Evolutionary conservation across 352 stramenopile genomes (phyloP).

Genomic region (Blastocystis sp.): DNA sequence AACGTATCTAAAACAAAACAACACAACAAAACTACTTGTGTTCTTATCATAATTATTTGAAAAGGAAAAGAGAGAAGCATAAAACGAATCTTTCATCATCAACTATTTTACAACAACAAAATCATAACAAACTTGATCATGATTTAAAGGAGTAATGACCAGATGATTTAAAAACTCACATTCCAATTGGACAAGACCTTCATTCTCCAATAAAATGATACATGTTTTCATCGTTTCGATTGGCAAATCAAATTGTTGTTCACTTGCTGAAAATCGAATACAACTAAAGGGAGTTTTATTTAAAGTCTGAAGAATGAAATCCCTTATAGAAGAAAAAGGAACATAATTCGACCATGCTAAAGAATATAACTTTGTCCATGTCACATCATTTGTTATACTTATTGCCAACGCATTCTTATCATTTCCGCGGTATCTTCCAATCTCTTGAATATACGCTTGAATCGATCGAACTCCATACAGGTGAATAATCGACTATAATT

Average conservation of each 20-base stretch:
- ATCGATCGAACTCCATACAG: slow-evolving; percentile 14
- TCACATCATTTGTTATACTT: neutral
- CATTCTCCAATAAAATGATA: slow-evolving; percentile 25
- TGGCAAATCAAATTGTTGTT: neutral
- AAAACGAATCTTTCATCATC: neutral
- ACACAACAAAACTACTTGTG: neutral
- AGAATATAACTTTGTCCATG: neutral
- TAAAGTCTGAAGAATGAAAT: neutral
- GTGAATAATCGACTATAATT: neutral
- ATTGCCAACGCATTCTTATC: neutral
- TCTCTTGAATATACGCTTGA: slow-evolving; percentile 45
- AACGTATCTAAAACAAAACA: neutral
- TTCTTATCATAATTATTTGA: slow-evolving; percentile 17
- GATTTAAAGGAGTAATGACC: neutral
- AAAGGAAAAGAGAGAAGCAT: neutral
- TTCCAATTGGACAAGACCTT: neutral
- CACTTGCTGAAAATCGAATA: neutral
- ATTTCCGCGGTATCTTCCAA: neutral
- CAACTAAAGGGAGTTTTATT: too few species aligned
- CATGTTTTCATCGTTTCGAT: neutral
- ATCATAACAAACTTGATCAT: neutral
- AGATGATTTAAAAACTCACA: slow-evolving; percentile 13
- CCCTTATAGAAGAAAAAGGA: neutral
- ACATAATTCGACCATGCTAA: neutral
- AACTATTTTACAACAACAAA: neutral